Evolutionary conservation across 1,284 basidiomycete genomes (phyloP), one percentile per base, ranked within the genome.

Genomic region (Lignosus rhinocerotis): DNA sequence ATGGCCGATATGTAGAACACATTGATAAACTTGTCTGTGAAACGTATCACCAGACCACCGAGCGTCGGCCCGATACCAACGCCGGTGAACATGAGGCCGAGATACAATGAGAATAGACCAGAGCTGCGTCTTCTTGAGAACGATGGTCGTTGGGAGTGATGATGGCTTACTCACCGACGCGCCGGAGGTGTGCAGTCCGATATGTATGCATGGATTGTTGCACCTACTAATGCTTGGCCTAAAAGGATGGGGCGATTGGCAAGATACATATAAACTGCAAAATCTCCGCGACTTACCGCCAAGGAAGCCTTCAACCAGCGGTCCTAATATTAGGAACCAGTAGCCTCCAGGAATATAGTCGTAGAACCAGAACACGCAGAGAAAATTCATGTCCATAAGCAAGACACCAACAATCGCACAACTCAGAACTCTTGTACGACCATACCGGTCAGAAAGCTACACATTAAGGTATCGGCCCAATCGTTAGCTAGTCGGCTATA

Each of bases 371-470:
- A 84, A 78, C 9, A 91, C 87, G 52, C 87, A 67, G 51, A 94
- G 80, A 66, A 93, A 88, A 60, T 77, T 84, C 30, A 83, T 64
- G 65, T 94, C 90, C 65, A 80, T 83, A 43, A 86, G 59, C 30
- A 95, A 70, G 7, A 90, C 68, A 6, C 93, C 92, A 7, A 85
- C 46, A 51, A 87, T 71, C 6, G 85, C 81, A 33, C 90, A 73
- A 8, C 84, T 78, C 70, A 96, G 73, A 50, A 94, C 80, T 30
- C 72, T 76, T 0, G 81, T 85, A 30, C 95, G 85, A 11, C 95
- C 95, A 65, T 82, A 74, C 16, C 90, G 80, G 71, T 97, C 95
- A 0, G 92, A 94, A 25, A 90, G 80, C 82, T 92, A 30, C 3
- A 6, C 6, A 38, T 2, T 2, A 66, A 31, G 44, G 41, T 11